Conservation (phyloP, 2,329 filamentous ascomycete genomes). For the Trichoderma endophyticum region DNA sequence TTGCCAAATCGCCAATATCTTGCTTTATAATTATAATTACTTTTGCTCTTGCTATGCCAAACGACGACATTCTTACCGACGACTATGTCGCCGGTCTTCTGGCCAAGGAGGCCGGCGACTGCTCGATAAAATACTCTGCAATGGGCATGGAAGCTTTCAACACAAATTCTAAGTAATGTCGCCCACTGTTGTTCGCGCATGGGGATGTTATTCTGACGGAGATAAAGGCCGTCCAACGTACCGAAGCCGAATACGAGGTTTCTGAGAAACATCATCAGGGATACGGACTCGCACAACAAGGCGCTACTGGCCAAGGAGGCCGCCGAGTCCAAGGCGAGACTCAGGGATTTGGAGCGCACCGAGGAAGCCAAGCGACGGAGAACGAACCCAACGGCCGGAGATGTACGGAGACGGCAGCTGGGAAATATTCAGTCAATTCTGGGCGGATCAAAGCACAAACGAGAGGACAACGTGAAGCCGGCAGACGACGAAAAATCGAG, state of each 20-base stretch:
- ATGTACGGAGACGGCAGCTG: conserved; percentile 57
- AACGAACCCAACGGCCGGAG: conserved; percentile 44
- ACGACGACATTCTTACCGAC: conserved; percentile 60
- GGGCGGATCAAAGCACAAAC: conserved; percentile 36
- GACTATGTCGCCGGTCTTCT: conserved; percentile 80
- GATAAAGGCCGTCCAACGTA: conserved; percentile 60
- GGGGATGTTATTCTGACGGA: conserved; percentile 16
- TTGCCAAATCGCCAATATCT: background rate
- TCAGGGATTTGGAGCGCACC: conserved; percentile 57
- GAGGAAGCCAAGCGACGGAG: conserved; percentile 45
- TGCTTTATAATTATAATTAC: background rate
- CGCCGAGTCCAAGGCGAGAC: conserved; percentile 69
- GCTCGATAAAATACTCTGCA: conserved; percentile 69
- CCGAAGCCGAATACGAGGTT: conserved; percentile 93
- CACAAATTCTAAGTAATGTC: conserved; percentile 44
- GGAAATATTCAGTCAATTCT: conserved; percentile 60
- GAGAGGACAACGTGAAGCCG: conserved; percentile 25
- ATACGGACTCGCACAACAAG: conserved; percentile 86
- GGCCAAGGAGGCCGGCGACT: conserved; percentile 72
- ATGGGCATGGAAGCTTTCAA: conserved; percentile 68
- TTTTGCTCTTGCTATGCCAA: conserved; percentile 34
- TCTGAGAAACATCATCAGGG: conserved; percentile 79
- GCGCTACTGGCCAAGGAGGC: conserved; percentile 80
- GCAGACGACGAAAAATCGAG: conserved; percentile 20
- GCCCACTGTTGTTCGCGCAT: background rate